Base-by-base conservation (phyloP, 2,329 filamentous ascomycete genomes). In the Venturiaceae sp. region DNA sequence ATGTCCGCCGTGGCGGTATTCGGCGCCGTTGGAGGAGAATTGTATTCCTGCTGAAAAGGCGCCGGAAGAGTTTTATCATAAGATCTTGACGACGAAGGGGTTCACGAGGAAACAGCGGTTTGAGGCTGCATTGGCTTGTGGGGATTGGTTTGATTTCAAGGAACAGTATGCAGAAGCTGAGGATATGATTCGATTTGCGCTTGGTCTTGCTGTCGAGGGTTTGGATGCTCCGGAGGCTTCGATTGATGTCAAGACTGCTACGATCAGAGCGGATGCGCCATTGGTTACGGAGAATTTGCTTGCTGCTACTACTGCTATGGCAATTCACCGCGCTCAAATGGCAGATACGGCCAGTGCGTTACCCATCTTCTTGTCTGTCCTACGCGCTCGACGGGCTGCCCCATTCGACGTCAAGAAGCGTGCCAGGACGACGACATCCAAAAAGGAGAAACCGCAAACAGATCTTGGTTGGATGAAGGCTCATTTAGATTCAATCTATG, bases 81-180 rank as follows among this genome's bases (percentile, higher is more conserved):
- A 88, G 66, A 84, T 96, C 53, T 73, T 96, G 57, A 90, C 85
- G 6, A 92, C 89, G 0, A 80, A 81, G 58, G 92, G 92, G 1
- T 89, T 97, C 66, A 86, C 82, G 0, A 79, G 83, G n/a, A 80
- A 83, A 59, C 90, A 97, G 71, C 85, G 84, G 66, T 77, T 96
- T 55, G 85, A 92, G 60, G 91, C 92, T 3, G 87, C 89, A 3
- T 75, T 96, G 44, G 86, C 86, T 1, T 95, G 92, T 68, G 92
- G 87, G 1, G 86, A 89, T 58, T 96, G 88, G 82, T 78, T 95
- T 39, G 88, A 91, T 63, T 92, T 83, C 73, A 92, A 92, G 73
- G 78, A 82, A 1, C 70, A 84, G 28, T 73, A 79, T 1, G 82
- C 83, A 3, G 84, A 82, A 0, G 86, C 90, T 0, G 79, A 83